Conservation (phyloP, 129 eudicot species). For the Daucus carota region DH1_v3.0 NC_030381.2:49155501-49156000, state of each 20-base stretch:
- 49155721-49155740: background rate
- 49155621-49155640: background rate
- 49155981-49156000: background rate
- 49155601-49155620: background rate
- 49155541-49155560: too few species aligned
- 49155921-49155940: conserved; percentile 52
- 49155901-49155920: conserved; percentile 25
- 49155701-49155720: too few species aligned
- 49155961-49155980: conserved; percentile 47
- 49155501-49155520: too few species aligned
- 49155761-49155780: conserved; percentile 21
- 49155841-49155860: conserved; percentile 78
- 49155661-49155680: background rate
- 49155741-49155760: conserved; percentile 1
- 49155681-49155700: background rate
- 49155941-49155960: conserved; percentile 63
- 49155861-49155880: conserved; percentile 32
- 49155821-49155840: conserved; percentile 47
- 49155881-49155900: conserved; percentile 24
- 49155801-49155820: conserved; percentile 35
- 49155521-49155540: background rate
- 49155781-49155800: conserved; percentile 40
- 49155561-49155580: background rate
- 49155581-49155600: background rate
- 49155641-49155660: background rate